Evolutionary conservation across 2,329 filamentous ascomycete genomes (phyloP).

Genomic region (Sporothrix mexicana): DNA sequence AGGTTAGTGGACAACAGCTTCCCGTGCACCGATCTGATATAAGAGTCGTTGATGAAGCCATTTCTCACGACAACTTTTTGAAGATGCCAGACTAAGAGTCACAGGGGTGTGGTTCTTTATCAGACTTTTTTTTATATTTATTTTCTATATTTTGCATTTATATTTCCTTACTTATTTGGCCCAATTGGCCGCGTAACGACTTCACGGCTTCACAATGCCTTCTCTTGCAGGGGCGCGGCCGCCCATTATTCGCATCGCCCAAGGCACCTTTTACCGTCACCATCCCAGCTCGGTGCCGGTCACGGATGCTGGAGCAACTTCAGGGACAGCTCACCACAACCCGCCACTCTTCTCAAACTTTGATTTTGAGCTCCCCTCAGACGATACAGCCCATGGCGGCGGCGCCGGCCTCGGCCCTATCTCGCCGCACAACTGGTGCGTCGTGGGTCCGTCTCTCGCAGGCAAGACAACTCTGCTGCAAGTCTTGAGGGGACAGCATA

Average conservation of each 20-base stretch:
- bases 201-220: slow-evolving; percentile 44
- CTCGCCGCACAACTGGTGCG: slow-evolving; percentile 72
- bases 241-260: slow-evolving; percentile 73
- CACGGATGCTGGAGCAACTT: not conserved
- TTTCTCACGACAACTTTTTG: not conserved
- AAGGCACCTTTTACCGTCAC: slow-evolving; percentile 82
- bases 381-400: slow-evolving; percentile 45
- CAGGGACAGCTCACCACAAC: slow-evolving; percentile 53
- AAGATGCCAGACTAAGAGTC: not conserved
- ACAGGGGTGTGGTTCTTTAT: not conserved
- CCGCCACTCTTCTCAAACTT: slow-evolving; percentile 75
- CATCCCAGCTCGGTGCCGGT: slow-evolving; percentile 59
- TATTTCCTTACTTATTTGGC: no score
- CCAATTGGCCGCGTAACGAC: not conserved
- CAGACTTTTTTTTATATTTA: not conserved
- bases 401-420: slow-evolving; percentile 35
- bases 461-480: slow-evolving; percentile 85
- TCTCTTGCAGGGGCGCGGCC: slow-evolving; percentile 46
- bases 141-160: no score
- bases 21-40: not conserved
- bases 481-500: slow-evolving; percentile 73
- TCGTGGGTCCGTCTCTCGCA: slow-evolving; percentile 78
- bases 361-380: slow-evolving; percentile 68
- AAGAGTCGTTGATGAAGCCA: not conserved
- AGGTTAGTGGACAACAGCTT: slow-evolving; percentile 11